Base-by-base conservation (phyloP, 2,329 filamentous ascomycete genomes). In the Teratosphaeria viscida region DNA sequence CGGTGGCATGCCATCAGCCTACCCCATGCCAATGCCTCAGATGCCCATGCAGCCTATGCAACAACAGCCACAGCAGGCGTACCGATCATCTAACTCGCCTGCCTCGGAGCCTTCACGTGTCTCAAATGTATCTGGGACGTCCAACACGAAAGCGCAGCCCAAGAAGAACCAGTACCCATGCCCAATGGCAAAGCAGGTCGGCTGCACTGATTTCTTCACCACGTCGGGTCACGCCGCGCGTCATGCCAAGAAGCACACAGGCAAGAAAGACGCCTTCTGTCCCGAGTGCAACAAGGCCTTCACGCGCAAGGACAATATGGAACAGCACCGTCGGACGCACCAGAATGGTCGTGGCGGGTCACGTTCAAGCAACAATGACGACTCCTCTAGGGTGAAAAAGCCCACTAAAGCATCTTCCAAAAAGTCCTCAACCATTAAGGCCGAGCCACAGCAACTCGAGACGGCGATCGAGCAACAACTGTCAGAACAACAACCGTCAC, bases 221-320 rank as follows among this genome's bases (percentile, higher is more conserved):
- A 92, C 89, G 2, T 92, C 89, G 0, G 89, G 89, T 52, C 89
- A 92, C 68, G 88, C 89, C n/a, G 90, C 89, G 52, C 85, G 89
- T 49, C 89, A 92, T 72, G 88, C 88, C 61, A 91, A 91, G 74
- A 91, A 90, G 69, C 89, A 92, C 77, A 90, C 87, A 1, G 87
- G 87, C 55, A 88, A 90, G 74, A 92, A 92, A 76, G 85, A 85
- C 14, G 86, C 90, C 26, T 82, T 85, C 35, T 88, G 81, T 68
- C 76, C 80, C 0, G 86, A 86, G 61, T 92, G 88, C 77, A 82
- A 84, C 73, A 90, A 90, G 76, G 88, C 87, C 68, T 92, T 92
- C 67, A 90, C 87, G 11, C 86, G 88, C 64, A 85, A 87, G 66
- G 88, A 92, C 78, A 92, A 92, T 78, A 92, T 92, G 88, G 90